Evolutionary conservation across 192 early-diverging fungal genomes (phyloP), one percentile per base, ranked within the genome.

Genomic region (Spizellomyces sp.): DNA sequence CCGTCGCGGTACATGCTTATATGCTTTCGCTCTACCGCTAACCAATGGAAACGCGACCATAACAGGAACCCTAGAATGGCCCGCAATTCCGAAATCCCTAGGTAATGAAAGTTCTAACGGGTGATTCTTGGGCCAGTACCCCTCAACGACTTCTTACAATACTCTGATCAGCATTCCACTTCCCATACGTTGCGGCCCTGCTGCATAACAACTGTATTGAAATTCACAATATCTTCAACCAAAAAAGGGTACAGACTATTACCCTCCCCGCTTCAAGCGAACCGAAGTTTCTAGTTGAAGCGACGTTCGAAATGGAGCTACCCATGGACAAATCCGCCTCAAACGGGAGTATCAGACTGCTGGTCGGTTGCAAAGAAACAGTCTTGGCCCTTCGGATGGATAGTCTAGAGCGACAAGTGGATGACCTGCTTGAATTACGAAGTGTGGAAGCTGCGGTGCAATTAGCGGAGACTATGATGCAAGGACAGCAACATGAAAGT

Each of bases 211-310:
- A 88, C 17, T 78, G 79, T 0, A 77, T 95, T n/a, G 87, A 93
- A 74, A 73, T 95, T 15, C 93, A 95, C 77, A 90, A 92, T 69
- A 71, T 92, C 9, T 47, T 87, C 59, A 86, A 87, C 48, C 92
- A 92, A 64, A 71, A 82, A 41, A 76, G 79, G 7, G 73, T 94
- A 7, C 88, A 91, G 61, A 81, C 77, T n/a, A 56, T 86, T 19
- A 48, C 50, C 5, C 64, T 84, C 9, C 77, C 81, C 6, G 44
- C 77, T 4, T n/a, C 9, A 36, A 19, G 74, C n/a, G 65, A 71
- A 9, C 67, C 80, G 27, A 62, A 66, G 5, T 77, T 71, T 21
- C 21, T 86, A 8, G 54, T 57, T 15, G 84, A 55, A 69, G 85
- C 72, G 77, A 78, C 45, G 65, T 91, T 67, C 81, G 80, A 42